Evolutionary conservation across 1,284 basidiomycete species (phyloP).

Genomic region (Puccinia hordei): DNA sequence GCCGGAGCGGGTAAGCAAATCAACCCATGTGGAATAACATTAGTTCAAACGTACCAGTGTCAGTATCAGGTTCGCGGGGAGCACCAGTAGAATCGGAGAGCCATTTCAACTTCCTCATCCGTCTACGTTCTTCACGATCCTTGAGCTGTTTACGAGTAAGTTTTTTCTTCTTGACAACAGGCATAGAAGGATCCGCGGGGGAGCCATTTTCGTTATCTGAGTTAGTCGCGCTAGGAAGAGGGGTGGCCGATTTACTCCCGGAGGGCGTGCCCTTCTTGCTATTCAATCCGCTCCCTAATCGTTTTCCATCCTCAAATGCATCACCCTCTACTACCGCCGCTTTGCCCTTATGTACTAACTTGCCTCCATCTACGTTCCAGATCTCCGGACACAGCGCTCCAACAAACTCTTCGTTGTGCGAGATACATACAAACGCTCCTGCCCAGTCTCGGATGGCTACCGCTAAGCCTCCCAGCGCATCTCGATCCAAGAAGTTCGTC

Average conservation of each 20-base stretch:
- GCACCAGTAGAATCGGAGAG: slow-evolving; percentile 70
- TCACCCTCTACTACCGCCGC: slow-evolving; percentile 75
- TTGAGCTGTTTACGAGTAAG: slow-evolving; percentile 85
- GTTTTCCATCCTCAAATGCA: slow-evolving; percentile 63
- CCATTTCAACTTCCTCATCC: slow-evolving; percentile 79
- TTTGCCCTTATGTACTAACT: slow-evolving; percentile 85
- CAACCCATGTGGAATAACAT: neutral
- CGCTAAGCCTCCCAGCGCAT: slow-evolving; percentile 82
- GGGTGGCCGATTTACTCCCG: slow-evolving; percentile 46
- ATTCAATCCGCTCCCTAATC: slow-evolving; percentile 68
- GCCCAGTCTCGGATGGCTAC: slow-evolving; percentile 96
- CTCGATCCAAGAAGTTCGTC: slow-evolving; percentile 82
- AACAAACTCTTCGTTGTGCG: slow-evolving; percentile 71
- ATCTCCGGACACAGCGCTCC: slow-evolving; percentile 64
- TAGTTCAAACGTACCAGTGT: slow-evolving; percentile 50
- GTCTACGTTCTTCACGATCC: slow-evolving; percentile 73
- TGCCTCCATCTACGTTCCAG: slow-evolving; percentile 68
- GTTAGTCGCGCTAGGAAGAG: slow-evolving; percentile 46
- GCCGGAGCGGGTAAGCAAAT: neutral
- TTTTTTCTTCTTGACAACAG: slow-evolving; percentile 66
- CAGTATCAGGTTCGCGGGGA: slow-evolving; percentile 61
- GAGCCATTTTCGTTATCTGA: slow-evolving; percentile 65
- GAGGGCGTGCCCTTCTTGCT: slow-evolving; percentile 69
- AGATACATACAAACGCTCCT: slow-evolving; percentile 95
- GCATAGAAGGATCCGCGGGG: slow-evolving; percentile 64